phyloP scores from a whole-genome alignment of 2,329 filamentous ascomycete genomes.

The Colletotrichum sp. region DNA sequence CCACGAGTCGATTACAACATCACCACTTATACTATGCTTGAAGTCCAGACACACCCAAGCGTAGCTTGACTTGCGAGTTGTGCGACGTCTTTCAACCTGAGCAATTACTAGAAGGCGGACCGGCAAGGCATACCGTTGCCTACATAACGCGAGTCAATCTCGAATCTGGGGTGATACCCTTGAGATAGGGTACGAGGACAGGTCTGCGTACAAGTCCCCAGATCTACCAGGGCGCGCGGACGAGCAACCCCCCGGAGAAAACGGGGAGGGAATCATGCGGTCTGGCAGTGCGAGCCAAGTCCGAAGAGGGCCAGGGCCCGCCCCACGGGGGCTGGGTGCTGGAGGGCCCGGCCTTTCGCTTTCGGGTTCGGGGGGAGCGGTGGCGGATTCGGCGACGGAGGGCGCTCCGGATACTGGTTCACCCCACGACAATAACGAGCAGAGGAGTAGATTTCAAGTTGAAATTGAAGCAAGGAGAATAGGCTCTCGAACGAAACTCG shows the following conservation, averaged over 20 bases:
- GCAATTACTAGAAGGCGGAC: too few relatives aligned
- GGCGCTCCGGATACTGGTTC: neutral
- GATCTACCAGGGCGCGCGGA: neutral
- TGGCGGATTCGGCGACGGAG: neutral
- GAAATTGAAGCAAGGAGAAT: neutral
- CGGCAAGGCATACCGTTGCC: neutral
- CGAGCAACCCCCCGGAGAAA: neutral
- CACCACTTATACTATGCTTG: neutral
- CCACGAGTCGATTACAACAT: neutral
- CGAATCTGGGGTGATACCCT: neutral
- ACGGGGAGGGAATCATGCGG: neutral
- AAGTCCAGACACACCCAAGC: too few relatives aligned
- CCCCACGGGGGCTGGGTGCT: neutral
- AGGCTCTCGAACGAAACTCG: too few relatives aligned
- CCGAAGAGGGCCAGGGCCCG: neutral
- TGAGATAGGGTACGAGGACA: neutral
- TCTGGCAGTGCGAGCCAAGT: neutral
- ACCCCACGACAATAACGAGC: neutral
- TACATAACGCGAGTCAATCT: neutral
- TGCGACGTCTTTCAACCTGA: too few relatives aligned
- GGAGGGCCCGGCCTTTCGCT: neutral
- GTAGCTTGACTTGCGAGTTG: too few relatives aligned
- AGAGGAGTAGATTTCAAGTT: neutral
- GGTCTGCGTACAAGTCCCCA: neutral
- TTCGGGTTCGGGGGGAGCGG: neutral